These are phyloP conservation scores for Corymbia calophylla DNA, from an alignment of 441 rosid species.

Conservation along the genomic window DNA sequence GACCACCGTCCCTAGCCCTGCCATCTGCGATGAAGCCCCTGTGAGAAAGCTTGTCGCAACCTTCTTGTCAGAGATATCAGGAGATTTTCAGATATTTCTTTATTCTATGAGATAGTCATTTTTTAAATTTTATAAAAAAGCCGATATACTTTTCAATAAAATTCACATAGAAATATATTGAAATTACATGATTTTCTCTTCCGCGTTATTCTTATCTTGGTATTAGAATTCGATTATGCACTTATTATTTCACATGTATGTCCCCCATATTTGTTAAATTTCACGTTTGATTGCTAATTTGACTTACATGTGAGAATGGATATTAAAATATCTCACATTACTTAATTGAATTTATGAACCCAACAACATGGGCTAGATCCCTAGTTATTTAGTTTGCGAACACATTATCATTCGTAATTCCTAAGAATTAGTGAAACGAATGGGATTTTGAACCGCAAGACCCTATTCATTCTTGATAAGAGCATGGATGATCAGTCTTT, in stretches of 20 bases:
- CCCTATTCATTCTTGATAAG: neutral
- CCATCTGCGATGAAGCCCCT: neutral
- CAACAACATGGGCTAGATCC: neutral
- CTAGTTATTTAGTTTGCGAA: too few relatives aligned
- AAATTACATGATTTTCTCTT: neutral
- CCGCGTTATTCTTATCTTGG: neutral
- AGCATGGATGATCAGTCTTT: neutral
- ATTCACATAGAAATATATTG: neutral
- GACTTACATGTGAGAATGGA: neutral
- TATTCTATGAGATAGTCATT: too few relatives aligned
- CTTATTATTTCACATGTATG: neutral
- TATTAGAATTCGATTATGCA: neutral
- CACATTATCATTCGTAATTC: too few relatives aligned
- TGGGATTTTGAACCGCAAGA: neutral
- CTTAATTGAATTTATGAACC: neutral
- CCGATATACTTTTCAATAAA: neutral
- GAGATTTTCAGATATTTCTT: too few relatives aligned
- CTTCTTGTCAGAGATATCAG: too few relatives aligned
- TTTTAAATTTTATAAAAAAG: neutral
- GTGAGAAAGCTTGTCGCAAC: neutral
- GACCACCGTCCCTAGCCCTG: neutral
- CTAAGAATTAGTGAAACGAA: neutral
- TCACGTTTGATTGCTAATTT: neutral
- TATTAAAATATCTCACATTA: neutral
- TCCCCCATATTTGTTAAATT: neutral